phyloP scores from a whole-genome alignment of 345 rosid species.

The Melaleuca quinquenervia region DNA sequence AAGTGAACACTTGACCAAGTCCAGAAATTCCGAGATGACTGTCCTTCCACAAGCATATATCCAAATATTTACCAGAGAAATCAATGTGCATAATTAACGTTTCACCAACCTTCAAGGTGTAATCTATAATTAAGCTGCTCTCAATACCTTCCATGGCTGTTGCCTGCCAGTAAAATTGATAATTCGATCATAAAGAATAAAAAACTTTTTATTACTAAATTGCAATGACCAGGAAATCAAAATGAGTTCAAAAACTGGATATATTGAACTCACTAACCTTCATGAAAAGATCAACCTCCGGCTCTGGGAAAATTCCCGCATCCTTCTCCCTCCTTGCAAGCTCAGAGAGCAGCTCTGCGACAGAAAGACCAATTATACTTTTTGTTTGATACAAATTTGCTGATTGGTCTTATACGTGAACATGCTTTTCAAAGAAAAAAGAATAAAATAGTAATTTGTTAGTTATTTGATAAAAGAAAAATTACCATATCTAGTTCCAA shows the following conservation, averaged over 20 bases:
- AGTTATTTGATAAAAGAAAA: not conserved
- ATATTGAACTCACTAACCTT: slow-evolving; percentile 25
- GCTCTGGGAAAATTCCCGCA: slow-evolving; percentile 70
- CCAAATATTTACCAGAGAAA: not conserved
- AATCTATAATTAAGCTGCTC: slow-evolving; percentile 80
- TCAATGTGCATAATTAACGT: not conserved
- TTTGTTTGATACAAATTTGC: not conserved
- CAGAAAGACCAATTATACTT: not conserved
- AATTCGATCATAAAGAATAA: not conserved
- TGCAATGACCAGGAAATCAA: not conserved
- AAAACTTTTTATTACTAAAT: not conserved
- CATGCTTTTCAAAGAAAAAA: no score
- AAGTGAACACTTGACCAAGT: not conserved
- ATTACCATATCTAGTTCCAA: slow-evolving; percentile 79
- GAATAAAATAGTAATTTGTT: not conserved
- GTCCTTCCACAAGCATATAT: not conserved
- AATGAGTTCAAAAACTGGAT: not conserved
- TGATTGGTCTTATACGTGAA: not conserved
- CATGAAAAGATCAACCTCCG: slow-evolving; percentile 87
- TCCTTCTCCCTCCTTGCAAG: slow-evolving; percentile 70
- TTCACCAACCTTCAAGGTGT: slow-evolving; percentile 62
- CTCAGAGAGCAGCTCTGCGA: slow-evolving; percentile 57
- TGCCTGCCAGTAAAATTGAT: slow-evolving; percentile 26
- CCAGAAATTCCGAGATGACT: not conserved
- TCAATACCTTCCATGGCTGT: slow-evolving; percentile 62